Percentiles rank a stretch among this genome's conserved stretches.
Evolutionary conservation across 495 filamentous ascomycete genomes (phyloP).

Genomic region (Delitschia confertaspora): DNA sequence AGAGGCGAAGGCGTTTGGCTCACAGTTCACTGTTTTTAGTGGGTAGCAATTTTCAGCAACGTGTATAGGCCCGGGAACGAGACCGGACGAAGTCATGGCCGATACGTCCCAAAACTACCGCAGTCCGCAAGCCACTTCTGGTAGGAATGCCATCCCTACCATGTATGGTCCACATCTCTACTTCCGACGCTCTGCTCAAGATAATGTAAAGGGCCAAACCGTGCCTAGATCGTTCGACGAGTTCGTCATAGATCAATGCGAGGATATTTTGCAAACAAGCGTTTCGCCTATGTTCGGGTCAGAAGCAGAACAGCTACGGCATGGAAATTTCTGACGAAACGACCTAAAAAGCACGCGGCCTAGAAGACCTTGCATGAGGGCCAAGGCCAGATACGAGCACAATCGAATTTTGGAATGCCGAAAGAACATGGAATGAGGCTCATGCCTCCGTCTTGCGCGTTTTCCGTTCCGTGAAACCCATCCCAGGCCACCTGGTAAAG

Average conservation of each 20-base stretch:
- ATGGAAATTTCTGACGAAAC: neutral
- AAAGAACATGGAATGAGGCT: conserved; percentile 12
- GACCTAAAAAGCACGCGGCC: neutral
- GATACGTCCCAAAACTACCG: conserved; percentile 15
- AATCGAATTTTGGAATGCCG: conserved; percentile 14
- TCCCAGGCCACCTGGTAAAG: conserved; percentile 6
- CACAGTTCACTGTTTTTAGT: neutral
- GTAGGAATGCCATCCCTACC: conserved; percentile 5
- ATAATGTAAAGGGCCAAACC: conserved; percentile 11
- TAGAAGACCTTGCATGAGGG: conserved; percentile 1
- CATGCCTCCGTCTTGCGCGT: conserved; percentile 7
- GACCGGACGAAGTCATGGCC: conserved; percentile 15
- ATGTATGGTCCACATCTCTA: conserved; percentile 19
- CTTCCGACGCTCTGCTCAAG: conserved; percentile 13
- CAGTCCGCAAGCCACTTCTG: conserved; percentile 7
- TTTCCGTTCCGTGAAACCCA: conserved; percentile 16
- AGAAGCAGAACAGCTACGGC: neutral
- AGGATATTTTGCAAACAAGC: conserved; percentile 14
- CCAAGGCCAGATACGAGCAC: conserved; percentile 11
- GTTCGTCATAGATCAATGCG: conserved; percentile 12
- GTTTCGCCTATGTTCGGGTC: conserved; percentile 7
- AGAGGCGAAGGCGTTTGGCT: neutral
- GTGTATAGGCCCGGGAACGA: neutral
- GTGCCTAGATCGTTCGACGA: conserved; percentile 10
- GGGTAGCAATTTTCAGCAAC: neutral